These are phyloP conservation scores for Aquilaria malaccensis DNA, from an alignment of 345 rosid genomes.

Conservation along the genomic window DNA sequence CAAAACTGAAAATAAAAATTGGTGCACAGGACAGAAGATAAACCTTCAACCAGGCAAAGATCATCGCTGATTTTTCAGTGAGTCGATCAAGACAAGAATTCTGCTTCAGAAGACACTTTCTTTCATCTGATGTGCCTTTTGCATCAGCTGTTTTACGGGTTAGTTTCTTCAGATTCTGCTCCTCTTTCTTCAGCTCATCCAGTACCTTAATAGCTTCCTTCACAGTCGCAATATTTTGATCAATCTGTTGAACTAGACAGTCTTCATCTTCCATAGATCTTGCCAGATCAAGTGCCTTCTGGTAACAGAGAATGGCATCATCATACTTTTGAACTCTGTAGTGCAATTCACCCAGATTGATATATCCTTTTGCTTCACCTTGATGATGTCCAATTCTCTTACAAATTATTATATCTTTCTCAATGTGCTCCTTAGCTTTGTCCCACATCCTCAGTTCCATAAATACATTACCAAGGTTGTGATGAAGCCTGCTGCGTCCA, in stretches of 20 bases:
- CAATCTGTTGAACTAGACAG: conserved; percentile 55
- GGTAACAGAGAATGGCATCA: conserved; percentile 65
- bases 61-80: conserved; percentile 65
- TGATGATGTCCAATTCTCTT: conserved; percentile 58
- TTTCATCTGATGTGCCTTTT: conserved; percentile 50
- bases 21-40: conserved; percentile 4
- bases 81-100: conserved; percentile 64
- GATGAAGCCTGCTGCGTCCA: conserved; percentile 81
- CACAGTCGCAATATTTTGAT: conserved; percentile 54
- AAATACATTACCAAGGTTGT: conserved; percentile 79
- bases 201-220: conserved; percentile 59
- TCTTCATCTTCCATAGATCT: conserved; percentile 89
- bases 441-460: conserved; percentile 70
- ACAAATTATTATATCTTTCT: conserved; percentile 78
- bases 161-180: conserved; percentile 75
- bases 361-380: conserved; percentile 96
- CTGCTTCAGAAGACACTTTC: conserved; percentile 60
- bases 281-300: conserved; percentile 71
- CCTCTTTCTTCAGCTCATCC: conserved; percentile 69
- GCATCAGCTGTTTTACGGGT: conserved; percentile 44
- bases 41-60: conserved; percentile 78
- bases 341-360: conserved; percentile 88
- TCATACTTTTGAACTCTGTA: conserved; percentile 69
- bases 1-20: neutral
- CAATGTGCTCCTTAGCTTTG: conserved; percentile 61